Evolutionary conservation across 2,329 filamentous ascomycete genomes (phyloP), one percentile per base, ranked within the genome.

Genomic region (Penicillium sp.): DNA sequence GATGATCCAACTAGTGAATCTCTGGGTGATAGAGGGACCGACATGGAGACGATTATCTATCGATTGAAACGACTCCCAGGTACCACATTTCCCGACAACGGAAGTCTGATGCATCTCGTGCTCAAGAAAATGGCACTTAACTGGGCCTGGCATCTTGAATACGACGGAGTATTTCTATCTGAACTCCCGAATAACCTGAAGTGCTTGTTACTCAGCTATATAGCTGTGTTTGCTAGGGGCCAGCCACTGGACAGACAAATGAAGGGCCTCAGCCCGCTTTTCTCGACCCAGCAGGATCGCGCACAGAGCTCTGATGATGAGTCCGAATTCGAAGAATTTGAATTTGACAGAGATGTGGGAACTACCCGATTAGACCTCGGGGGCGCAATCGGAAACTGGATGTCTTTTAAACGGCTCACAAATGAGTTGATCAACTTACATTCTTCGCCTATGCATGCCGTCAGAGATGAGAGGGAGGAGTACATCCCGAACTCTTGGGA

Each of bases 71-170:
- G 68, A 24, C 65, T 80, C 2, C 78, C 77, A 0, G 75, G 75
- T 13, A 58, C 66, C 14, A 55, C 55, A 1, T 73, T 78, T 31
- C 77, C 77, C 3, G 49, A 54, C 3, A 54, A 61, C 24, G 46
- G 55, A n/a, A 81, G 77, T 48, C 69, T 88, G 7, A 58, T 79
- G 43, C 78, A 86, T 67, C 64, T 74, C 5, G 67, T 78, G 14
- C 64, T 87, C 36, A 83, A 80, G 59, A 74, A 75, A 0, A 79
- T 86, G 61, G 82, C 83, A 2, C 62, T 68, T 22, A 77, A 83
- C 22, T 88, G 84, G 84, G 67, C 75, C 9, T 78, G 79, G 68
- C 78, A 87, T 56, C 67, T 81, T 24, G 76, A 81, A 48, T 84
- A 84, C 58, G 83, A 86, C 60, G 78, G 81, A 51, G 71, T 79